Base-by-base conservation (phyloP, 257 asterid species). In the Rhazya stricta region DNA sequence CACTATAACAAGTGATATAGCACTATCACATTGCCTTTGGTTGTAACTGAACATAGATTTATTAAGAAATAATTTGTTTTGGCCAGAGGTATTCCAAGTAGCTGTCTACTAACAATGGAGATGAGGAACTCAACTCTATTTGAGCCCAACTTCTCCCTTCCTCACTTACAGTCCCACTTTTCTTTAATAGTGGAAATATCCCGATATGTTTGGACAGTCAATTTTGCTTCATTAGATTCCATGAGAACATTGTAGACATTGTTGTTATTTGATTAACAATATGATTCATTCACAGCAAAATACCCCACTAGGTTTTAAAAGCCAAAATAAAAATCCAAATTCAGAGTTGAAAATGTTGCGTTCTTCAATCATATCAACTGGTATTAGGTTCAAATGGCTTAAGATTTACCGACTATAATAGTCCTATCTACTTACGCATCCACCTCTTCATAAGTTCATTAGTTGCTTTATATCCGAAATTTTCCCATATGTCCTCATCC, bases 281-380 rank as follows among this genome's bases (percentile, higher is more conserved):
- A n/a, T n/a, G n/a, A n/a, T n/a, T n/a, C n/a, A n/a, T n/a, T n/a
- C n/a, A n/a, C n/a, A n/a, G n/a, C 4, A 12, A 3, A 53, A 36
- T n/a, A 30, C 10, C 37, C 58, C 53, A 0, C 18, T 34, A 39
- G 0, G 3, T 15, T 36, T 5, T 11, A n/a, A 34, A 71, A 8
- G 42, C 42, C 36, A 21, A 8, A 16, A 46, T 6, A 42, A n/a
- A 45, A 11, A 70, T 34, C 72, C 39, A 75, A 23, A 51, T 48
- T 75, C 32, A 48, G 57, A 66, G 71, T 5, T 29, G 15, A 34
- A 71, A 71, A 71, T 71, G 43, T 39, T 36, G 45, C 37, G 34
- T 63, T 23, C 36, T 63, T 23, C 15, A 63, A 45, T 50, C 23
- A 18, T 9, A 27, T 45, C 36, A 75, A 23, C 72, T 30, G 39